Percentiles rank a stretch among this genome's conserved stretches.
phyloP scores from a whole-genome alignment of 192 early-diverging fungal genomes.

The Geosiphon pyriformis region DNA sequence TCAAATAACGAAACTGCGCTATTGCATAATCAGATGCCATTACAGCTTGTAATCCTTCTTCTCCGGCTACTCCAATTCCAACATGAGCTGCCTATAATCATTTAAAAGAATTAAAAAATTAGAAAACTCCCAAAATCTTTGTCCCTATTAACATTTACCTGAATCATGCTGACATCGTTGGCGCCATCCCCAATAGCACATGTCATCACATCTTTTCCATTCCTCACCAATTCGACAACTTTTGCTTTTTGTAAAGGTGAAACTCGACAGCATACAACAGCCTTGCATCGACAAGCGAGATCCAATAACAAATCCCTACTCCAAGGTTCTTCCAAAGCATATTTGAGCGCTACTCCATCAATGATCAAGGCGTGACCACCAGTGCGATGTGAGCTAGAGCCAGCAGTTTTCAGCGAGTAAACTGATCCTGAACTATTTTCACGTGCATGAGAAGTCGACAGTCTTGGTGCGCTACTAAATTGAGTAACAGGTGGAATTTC shows the following conservation, averaged over 20 bases:
- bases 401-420: constrained; percentile 4
- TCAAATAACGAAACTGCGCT: constrained; percentile 63
- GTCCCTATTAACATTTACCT: constrained; percentile 40
- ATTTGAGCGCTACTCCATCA: constrained; percentile 60
- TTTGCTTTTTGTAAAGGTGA: constrained; percentile 73
- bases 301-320: constrained; percentile 44
- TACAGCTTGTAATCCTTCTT: constrained; percentile 73
- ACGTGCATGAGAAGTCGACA: constrained; percentile 9
- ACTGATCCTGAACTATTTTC: constrained; percentile 15
- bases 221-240: constrained; percentile 66
- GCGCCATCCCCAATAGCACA: constrained; percentile 79
- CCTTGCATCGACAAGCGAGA: constrained; percentile 53
- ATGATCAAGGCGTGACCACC: constrained; percentile 54
- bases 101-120: background rate
- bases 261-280: constrained; percentile 73
- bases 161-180: constrained; percentile 81
- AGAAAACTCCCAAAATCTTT: background rate
- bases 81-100: constrained; percentile 54
- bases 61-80: constrained; percentile 69
- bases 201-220: constrained; percentile 57
- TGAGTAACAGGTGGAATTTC: background rate
- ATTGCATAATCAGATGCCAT: constrained; percentile 74
- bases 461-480: background rate
- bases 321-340: constrained; percentile 43
- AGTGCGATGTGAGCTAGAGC: background rate